Base-by-base conservation (phyloP, 2,329 filamentous ascomycete species). In the Botrytis squamosa region DNA sequence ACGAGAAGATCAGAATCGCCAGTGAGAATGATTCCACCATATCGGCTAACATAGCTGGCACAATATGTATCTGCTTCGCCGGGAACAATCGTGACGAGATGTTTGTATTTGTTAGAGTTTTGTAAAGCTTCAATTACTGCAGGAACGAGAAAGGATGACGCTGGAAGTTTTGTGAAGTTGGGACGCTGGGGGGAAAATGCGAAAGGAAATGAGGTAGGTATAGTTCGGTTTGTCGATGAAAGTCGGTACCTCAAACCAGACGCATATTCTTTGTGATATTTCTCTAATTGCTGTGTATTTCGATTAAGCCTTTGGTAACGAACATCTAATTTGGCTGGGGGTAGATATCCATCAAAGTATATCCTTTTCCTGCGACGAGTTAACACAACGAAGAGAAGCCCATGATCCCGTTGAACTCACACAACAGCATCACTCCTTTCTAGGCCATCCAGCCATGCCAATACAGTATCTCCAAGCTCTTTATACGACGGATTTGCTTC, bases 51-150 rank as follows among this genome's bases (percentile, higher is more conserved):
- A 71, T 90, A 85, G 22, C 86, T 83, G 4, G 93, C 94, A 81
- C 94, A 97, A 83, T 89, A 96, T 38, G 86, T 83, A 80, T 98
- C 95, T 1, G 95, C 95, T 82, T 98, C 95, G 0, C 93, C 94
- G 0, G 93, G 90, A 0, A 97, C 91, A 20, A 96, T 85, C 38
- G 85, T 83, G 14, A 84, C 85, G 63, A 85, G 80, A 74, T 75
- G 78, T 7, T 76, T 81, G 75, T 88, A 89, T 7, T 79, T 80
- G 1, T 80, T 29, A 8, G 82, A 88, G 0, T 77, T 74, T n/a
- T 82, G 81, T 36, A 98, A 83, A 9, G 89, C 88, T 75, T 97
- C 93, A 65, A 95, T 88, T 9, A 95, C 86, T 4, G 92, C 89
- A 4, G 93, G 90, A 0, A 97, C 92, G 55, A 97, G 87, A 76